phyloP scores from a whole-genome alignment of 352 stramenopile species.

The Phytophthora cactorum region DNA sequence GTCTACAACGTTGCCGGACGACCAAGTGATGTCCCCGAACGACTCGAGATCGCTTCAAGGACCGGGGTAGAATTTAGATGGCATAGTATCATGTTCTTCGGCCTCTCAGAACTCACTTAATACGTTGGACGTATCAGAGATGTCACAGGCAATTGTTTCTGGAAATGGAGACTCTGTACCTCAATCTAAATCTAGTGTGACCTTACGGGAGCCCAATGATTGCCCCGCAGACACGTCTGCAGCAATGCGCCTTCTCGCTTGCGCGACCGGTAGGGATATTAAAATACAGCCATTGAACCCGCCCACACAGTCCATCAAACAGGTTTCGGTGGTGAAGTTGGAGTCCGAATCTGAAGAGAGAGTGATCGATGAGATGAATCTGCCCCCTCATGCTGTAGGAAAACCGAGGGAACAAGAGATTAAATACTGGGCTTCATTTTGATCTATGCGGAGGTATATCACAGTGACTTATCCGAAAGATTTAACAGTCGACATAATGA shows the following conservation, averaged over 20 bases:
- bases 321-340: too few relatives aligned
- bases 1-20: background rate
- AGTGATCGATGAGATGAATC: slow-evolving; percentile 4
- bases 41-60: background rate
- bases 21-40: background rate
- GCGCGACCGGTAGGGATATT: too few relatives aligned
- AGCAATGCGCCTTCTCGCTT: too few relatives aligned
- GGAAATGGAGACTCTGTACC: too few relatives aligned
- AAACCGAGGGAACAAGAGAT: slow-evolving; percentile 6
- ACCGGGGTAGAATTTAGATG: background rate
- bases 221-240: too few relatives aligned
- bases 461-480: background rate
- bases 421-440: background rate
- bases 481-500: slow-evolving; percentile 1
- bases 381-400: background rate
- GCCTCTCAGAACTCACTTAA: background rate
- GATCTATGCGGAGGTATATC: slow-evolving; percentile 1
- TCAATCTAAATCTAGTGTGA: too few relatives aligned
- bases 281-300: too few relatives aligned
- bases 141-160: too few relatives aligned
- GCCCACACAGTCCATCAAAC: too few relatives aligned
- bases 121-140: background rate
- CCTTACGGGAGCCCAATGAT: too few relatives aligned
- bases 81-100: background rate
- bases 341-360: too few relatives aligned